These are phyloP conservation scores for Guillardia theta DNA, from an alignment of 78 protist species.

Conservation along the genomic window DNA sequence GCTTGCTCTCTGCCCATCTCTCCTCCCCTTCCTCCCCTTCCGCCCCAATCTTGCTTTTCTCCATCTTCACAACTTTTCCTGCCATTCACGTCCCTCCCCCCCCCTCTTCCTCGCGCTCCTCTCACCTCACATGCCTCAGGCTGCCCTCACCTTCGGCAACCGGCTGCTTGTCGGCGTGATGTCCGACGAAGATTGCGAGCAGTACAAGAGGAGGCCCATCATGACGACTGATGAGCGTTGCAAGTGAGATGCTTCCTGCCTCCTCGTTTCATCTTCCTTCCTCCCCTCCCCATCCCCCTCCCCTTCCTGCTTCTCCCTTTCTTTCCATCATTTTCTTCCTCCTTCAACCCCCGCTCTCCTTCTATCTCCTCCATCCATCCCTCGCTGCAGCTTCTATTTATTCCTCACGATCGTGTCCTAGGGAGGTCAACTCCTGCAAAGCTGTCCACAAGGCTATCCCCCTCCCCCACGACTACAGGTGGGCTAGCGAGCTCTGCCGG, in stretches of 20 bases:
- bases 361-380: too few relatives aligned
- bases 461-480: neutral
- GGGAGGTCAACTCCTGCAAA: neutral
- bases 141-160: slow-evolving; percentile 46
- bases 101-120: too few relatives aligned
- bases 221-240: slow-evolving; percentile 60
- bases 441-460: neutral
- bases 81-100: too few relatives aligned
- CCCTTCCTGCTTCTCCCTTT: too few relatives aligned
- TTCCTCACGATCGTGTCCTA: neutral
- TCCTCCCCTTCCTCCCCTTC: too few relatives aligned
- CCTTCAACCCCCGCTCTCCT: neutral
- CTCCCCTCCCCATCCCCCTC: too few relatives aligned
- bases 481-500: neutral
- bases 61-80: too few relatives aligned
- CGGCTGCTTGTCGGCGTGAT: slow-evolving; percentile 54
- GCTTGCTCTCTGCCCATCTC: too few relatives aligned
- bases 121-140: neutral
- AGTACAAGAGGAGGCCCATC: slow-evolving; percentile 59
- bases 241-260: slow-evolving; percentile 16
- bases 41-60: too few relatives aligned
- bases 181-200: slow-evolving; percentile 28
- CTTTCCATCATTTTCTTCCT: too few relatives aligned
- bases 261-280: too few relatives aligned
- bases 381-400: too few relatives aligned